Base-by-base conservation (phyloP, 305 asterid genomes). In the Fraxinus albicans region DNA sequence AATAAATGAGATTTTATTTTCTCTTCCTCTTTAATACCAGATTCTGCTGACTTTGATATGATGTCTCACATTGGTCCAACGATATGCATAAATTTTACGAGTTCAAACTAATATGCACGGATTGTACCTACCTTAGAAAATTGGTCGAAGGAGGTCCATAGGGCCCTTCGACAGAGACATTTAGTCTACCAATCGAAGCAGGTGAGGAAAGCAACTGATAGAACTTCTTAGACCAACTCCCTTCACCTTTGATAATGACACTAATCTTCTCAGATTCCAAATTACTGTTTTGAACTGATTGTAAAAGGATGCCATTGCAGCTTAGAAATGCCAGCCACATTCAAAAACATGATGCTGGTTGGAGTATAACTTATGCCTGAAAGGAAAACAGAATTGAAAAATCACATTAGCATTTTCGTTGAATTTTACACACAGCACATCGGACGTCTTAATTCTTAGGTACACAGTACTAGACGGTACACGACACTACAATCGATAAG, bases 261-360 rank as follows among this genome's bases (percentile, higher is more conserved):
- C 96, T 93, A 0, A 94, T 83, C 81, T 86, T 92, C 40, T 94
- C 98, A 3, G 88, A 81, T 88, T 94, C 99, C 85, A 94, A 82
- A 82, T 78, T 83, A 77, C 96, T 90, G 36, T 80, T 92, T 93
- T 8, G 98, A 95, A 82, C 84, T 84, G 15, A 94, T 83, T 1
- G 93, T 93, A 70, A 95, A 93, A 36, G 99, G 98, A 84, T 95
- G 99, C 98, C 98, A 95, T 77, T 95, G 98, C 85, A 93, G 3
- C 88, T 88, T 95, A 4, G 97, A 94, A 77, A 94, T 89, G 87
- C 89, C 87, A 1, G 94, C 94, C 63, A 94, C 88, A 85, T 91
- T 92, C 78, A 95, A 7, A 83, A 95, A 95, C 89, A 95, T 79
- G 78, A 90, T 91, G 91, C 99, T 94, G 0, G 97, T 93, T 2